phyloP scores from a whole-genome alignment of 768 basidiomycete species.

The Hydnomerulius pinastri region DNA sequence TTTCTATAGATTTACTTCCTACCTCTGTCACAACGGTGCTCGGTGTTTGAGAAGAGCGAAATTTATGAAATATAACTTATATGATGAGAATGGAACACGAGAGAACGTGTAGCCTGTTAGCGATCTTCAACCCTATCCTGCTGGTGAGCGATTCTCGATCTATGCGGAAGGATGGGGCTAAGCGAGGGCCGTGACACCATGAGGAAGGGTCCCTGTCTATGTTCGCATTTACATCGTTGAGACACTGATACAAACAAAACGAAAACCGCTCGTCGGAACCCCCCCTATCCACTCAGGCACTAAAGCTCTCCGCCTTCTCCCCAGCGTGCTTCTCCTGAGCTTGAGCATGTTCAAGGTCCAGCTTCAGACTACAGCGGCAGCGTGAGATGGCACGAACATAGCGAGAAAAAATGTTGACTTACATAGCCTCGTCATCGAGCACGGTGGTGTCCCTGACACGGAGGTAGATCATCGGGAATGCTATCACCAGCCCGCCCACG shows the following conservation, averaged over 20 bases:
- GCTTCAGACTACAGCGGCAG: constrained; percentile 5
- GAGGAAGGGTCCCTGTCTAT: too few relatives aligned
- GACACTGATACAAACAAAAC: neutral
- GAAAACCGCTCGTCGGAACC: neutral
- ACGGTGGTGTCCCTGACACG: constrained; percentile 61
- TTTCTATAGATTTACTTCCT: too few relatives aligned
- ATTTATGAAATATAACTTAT: too few relatives aligned
- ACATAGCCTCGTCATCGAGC: constrained; percentile 55
- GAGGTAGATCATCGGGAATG: constrained; percentile 67
- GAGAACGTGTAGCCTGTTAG: too few relatives aligned
- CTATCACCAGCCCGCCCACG: constrained; percentile 58
- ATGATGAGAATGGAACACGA: too few relatives aligned
- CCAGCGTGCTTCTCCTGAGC: neutral
- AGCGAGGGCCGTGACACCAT: too few relatives aligned
- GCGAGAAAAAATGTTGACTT: constrained; percentile 23
- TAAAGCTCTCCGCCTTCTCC: neutral
- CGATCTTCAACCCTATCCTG: too few relatives aligned
- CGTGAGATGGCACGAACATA: neutral
- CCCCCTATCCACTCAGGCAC: constrained; percentile 1
- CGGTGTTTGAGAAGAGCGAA: too few relatives aligned
- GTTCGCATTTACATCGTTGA: neutral
- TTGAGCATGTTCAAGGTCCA: neutral
- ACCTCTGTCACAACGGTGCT: too few relatives aligned
- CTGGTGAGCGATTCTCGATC: too few relatives aligned
- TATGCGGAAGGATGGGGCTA: too few relatives aligned